phyloP scores from a whole-genome alignment of 169 alveolate species.

The Cryptosporidium viatorum region DNA sequence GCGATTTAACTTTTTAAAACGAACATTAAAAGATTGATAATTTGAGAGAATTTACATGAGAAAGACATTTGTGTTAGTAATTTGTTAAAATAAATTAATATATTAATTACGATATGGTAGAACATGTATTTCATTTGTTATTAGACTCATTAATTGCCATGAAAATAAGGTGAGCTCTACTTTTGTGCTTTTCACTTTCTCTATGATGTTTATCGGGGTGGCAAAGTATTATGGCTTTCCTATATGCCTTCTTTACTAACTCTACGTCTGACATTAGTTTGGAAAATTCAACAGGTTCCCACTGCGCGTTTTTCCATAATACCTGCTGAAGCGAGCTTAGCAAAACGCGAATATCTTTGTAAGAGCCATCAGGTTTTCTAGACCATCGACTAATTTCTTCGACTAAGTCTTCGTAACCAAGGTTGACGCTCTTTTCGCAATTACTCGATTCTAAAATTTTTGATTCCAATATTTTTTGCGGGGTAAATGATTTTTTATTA shows the following conservation, averaged over 20 bases:
- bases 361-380: constrained; percentile 79
- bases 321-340: constrained; percentile 86
- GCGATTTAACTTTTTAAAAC: neutral
- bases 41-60: neutral
- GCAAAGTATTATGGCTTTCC: constrained; percentile 82
- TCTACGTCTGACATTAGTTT: constrained; percentile 80
- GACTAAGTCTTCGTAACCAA: constrained; percentile 61
- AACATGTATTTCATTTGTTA: constrained; percentile 12
- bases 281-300: constrained; percentile 88
- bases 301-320: constrained; percentile 85
- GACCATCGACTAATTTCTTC: constrained; percentile 83
- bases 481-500: neutral
- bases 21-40: neutral
- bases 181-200: constrained; percentile 66
- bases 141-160: constrained; percentile 81
- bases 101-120: neutral
- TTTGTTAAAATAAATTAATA: neutral
- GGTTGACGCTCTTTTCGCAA: neutral
- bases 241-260: constrained; percentile 83
- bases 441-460: neutral
- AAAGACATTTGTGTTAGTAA: neutral
- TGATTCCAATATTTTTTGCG: neutral
- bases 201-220: constrained; percentile 83
- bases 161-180: constrained; percentile 77
- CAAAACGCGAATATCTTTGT: constrained; percentile 86